A percentile compares a stretch with the other conserved stretches of the same genome.
These are phyloP conservation scores for Termitomyces sp. DNA, from an alignment of 768 basidiomycete species.

Conservation along the genomic window DNA sequence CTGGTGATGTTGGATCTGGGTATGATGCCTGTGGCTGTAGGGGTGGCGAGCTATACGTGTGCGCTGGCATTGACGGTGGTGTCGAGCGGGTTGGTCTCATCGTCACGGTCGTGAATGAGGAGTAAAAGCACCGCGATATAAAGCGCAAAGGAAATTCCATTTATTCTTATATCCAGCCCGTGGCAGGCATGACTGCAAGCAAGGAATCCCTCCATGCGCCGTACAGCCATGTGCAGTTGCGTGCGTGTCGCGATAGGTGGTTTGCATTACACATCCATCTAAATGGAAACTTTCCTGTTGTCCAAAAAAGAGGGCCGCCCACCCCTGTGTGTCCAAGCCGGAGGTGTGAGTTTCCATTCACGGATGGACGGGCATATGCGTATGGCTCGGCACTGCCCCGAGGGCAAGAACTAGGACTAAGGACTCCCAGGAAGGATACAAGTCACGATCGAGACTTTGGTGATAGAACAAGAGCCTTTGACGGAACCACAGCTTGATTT, in stretches of 20 bases:
- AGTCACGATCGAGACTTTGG: not conserved
- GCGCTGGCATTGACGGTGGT: not conserved
- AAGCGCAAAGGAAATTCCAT: not conserved
- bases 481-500: not conserved
- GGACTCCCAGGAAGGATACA: not conserved
- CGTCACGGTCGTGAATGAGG: not conserved
- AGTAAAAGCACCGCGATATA: not conserved
- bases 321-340: not conserved
- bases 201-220: not conserved
- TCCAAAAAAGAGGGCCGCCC: not conserved
- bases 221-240: slow-evolving; percentile 12
- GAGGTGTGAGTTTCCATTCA: not conserved
- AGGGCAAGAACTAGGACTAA: not conserved
- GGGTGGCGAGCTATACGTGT: not conserved
- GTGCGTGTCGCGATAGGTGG: slow-evolving; percentile 6
- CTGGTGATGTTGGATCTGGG: not conserved
- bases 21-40: not conserved
- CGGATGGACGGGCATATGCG: not conserved
- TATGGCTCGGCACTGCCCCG: slow-evolving; percentile 3
- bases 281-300: not conserved
- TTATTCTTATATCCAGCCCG: slow-evolving; percentile 1
- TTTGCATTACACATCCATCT: slow-evolving; percentile 3
- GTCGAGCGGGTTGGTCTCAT: not conserved
- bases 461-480: not conserved
- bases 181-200: not conserved